Conservation (phyloP, 148 eudicot genomes). For the Spergularia marina region DNA sequence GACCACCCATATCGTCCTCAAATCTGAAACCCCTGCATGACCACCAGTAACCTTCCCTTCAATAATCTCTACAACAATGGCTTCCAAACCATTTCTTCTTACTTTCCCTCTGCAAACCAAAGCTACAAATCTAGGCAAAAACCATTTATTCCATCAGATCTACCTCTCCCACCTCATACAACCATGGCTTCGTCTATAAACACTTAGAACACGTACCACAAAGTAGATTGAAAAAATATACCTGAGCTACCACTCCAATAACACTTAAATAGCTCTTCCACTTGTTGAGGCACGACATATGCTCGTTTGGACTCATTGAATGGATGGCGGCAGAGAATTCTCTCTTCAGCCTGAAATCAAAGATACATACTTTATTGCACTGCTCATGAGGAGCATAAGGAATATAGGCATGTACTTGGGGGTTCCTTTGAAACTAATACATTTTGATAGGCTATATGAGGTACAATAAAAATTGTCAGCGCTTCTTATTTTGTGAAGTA, state of each 20-base stretch:
- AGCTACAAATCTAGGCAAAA: too few species aligned
- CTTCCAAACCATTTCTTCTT: not conserved
- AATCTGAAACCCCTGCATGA: too few species aligned
- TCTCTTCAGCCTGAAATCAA: slow-evolving; percentile 59
- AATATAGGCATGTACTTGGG: not conserved
- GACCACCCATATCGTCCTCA: too few species aligned
- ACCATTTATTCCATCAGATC: too few species aligned
- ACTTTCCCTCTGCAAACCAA: too few species aligned
- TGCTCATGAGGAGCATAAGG: not conserved
- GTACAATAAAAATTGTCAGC: too few species aligned
- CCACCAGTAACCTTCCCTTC: too few species aligned
- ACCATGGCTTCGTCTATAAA: too few species aligned
- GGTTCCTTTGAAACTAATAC: not conserved
- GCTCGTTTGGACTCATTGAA: slow-evolving; percentile 95
- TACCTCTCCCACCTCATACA: too few species aligned
- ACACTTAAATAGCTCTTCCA: slow-evolving; percentile 93
- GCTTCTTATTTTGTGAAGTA: too few species aligned
- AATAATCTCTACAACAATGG: not conserved
- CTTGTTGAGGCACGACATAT: slow-evolving; percentile 86
- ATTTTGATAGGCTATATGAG: not conserved
- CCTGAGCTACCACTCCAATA: slow-evolving; percentile 89
- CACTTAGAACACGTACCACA: not conserved
- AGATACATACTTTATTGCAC: slow-evolving; percentile 2
- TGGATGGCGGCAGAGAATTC: slow-evolving; percentile 95
- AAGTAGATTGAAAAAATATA: slow-evolving; percentile 27